Base-by-base conservation (phyloP, 2,329 filamentous ascomycete species). In the Sporothrix schenckii region DNA sequence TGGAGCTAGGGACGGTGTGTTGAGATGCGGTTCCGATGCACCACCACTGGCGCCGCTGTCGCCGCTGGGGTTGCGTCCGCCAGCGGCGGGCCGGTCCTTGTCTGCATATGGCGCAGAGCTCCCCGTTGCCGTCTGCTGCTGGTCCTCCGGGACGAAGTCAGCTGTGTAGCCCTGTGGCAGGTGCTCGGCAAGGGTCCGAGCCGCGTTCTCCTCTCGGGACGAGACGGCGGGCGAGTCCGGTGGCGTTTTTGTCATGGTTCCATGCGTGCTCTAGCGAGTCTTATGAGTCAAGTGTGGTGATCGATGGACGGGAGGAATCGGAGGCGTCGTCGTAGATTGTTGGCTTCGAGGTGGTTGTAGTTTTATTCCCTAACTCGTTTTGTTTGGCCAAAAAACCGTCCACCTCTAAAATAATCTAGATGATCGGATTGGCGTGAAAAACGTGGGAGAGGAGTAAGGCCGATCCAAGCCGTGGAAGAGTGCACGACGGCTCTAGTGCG, bases 161-260 rank as follows among this genome's bases (percentile, higher is more conserved):
- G 78, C 77, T 7, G 78, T 80, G 71, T 77, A 80, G 47, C 79
- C 79, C 1, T 77, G 47, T 0, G 78, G 78, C 2, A 80, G 75
- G 41, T 80, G 79, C 53, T 78, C 77, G 13, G 76, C 75, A 2
- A 80, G 75, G 5, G 78, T 77, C 16, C 63, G 65, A 0, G 73
- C 74, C 1, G 65, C 70, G 5, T 69, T 69, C 14, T 30, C 30
- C n/a, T 75, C 74, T 13, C 66, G 65, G 2, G 58, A 65, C 60
- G 68, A 47, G 10, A 52, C n/a, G 16, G 30, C 54, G 2, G 70
- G 34, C 21, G 67, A 69, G 24, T 71, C 72, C 1, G 60, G 70
- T 14, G 71, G 70, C 30, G 72, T 67, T 34, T 58, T 54, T 3
- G 61, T 52, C 71, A 74, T 74, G 27, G 44, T 71, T 50, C 71